Conservation (phyloP, 345 rosid species). For the Pistacia vera region DNA sequence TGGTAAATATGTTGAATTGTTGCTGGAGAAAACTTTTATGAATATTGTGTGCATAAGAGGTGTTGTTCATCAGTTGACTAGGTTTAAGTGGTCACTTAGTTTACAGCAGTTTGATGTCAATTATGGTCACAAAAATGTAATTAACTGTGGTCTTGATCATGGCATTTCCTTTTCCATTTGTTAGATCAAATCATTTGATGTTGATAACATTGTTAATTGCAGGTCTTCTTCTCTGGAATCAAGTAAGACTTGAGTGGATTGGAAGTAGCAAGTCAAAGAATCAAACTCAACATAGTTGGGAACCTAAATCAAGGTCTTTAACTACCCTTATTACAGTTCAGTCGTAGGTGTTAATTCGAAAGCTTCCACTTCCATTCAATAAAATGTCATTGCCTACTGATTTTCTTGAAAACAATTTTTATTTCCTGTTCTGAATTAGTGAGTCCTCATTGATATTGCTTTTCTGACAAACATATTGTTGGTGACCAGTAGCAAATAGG, state of each 20-base stretch:
- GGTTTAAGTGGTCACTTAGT: neutral
- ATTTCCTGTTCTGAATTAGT: neutral
- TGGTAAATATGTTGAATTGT: neutral
- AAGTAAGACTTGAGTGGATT: slow-evolving; percentile 65
- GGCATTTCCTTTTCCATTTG: neutral
- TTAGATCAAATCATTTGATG: neutral
- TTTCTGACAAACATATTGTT: neutral
- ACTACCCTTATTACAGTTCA: neutral
- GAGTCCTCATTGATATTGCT: neutral
- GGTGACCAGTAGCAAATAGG: neutral
- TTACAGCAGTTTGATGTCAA: neutral
- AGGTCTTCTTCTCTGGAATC: slow-evolving; percentile 70
- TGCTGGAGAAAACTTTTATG: neutral
- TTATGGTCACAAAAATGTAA: neutral
- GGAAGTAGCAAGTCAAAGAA: slow-evolving; percentile 37
- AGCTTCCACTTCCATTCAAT: neutral
- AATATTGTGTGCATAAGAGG: neutral
- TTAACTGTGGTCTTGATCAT: neutral
- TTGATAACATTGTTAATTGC: slow-evolving; percentile 15
- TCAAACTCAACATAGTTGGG: slow-evolving; percentile 33
- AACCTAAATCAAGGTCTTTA: slow-evolving; percentile 45
- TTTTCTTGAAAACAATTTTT: neutral
- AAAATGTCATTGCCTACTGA: neutral
- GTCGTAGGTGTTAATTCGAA: neutral
- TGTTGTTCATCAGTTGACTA: neutral